A percentile compares a stretch with the other conserved stretches of the same genome.
These are phyloP conservation scores for Saccharum officinarum DNA, from an alignment of 176 grass and related monocot species.

Conservation along the genomic window DNA sequence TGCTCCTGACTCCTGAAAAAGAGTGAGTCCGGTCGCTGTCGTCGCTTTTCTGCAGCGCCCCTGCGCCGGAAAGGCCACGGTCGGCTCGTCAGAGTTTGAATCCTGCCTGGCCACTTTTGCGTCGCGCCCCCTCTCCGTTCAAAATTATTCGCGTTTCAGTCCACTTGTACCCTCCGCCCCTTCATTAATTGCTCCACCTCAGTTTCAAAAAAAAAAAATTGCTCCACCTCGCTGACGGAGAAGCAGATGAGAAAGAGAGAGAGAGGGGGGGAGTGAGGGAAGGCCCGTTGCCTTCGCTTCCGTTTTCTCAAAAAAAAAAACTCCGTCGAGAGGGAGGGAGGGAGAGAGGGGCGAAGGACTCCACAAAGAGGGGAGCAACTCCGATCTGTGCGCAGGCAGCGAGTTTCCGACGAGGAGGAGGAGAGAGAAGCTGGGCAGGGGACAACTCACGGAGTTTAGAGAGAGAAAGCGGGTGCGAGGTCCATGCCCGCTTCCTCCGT, in stretches of 20 bases:
- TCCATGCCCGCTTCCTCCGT: slow-evolving; percentile 4
- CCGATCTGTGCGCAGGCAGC: slow-evolving; percentile 7
- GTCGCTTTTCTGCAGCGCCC: slow-evolving; percentile 29
- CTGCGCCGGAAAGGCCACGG: slow-evolving; percentile 24
- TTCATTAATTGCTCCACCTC: slow-evolving; percentile 50
- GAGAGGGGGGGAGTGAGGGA: neutral
- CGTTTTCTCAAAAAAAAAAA: neutral
- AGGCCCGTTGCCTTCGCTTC: slow-evolving; percentile 20
- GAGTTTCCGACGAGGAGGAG: neutral
- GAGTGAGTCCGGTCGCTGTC: neutral
- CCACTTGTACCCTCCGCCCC: neutral
- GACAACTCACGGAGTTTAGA: neutral
- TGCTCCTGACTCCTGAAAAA: no score
- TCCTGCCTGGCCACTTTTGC: neutral
- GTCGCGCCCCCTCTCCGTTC: neutral
- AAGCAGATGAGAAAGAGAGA: slow-evolving; percentile 1
- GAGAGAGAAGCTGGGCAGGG: neutral
- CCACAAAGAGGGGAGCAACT: neutral
- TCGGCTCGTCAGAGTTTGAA: slow-evolving; percentile 46
- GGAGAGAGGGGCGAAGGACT: neutral
- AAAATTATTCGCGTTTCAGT: slow-evolving; percentile 2
- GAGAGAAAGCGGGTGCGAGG: neutral
- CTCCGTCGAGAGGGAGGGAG: neutral
- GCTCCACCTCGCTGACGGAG: slow-evolving; percentile 27
- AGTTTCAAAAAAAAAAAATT: no score